Base-by-base conservation (phyloP, 2,329 filamentous ascomycete genomes). In the Didymella lethalis region DNA sequence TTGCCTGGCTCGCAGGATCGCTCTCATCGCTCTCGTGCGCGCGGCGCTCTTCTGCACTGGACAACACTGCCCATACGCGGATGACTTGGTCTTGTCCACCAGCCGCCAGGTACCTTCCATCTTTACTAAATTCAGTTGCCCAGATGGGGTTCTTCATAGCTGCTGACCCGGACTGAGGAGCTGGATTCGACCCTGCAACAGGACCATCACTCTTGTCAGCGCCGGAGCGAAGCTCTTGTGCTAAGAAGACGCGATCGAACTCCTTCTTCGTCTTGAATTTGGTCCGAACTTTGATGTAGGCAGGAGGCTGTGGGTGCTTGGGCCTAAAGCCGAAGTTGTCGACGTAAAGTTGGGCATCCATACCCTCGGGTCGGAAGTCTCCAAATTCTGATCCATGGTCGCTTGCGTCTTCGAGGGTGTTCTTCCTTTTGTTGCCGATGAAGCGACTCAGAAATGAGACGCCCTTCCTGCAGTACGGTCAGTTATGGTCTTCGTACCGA, bases 391-490 rank as follows among this genome's bases (percentile, higher is more conserved):
- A 92, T 69, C 86, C 88, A 77, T 89, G 87, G 65, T 88, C 86
- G 49, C 83, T 82, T 43, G 71, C 65, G 52, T 77, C 79, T 53
- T 79, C 79, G 56, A 77, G 75, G 28, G 84, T 80, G 16, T 71
- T 86, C 73, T 90, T 92, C 78, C 90, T 96, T 80, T 92, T 93
- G 60, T 84, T 85, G 59, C 88, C 86, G 69, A 91, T 90, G 76
- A 98, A 88, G 54, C 93, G 90, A 76, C 92, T 96, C 28, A 99
- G 85, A 74, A 99, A 97, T 14, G 93, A 97, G 18, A 90, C 87
- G 28, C 91, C 90, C 80, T 97, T 97, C 77, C 90, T 96, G 70
- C 46, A 45, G 28, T 41, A 48, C 55, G 51, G 62, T 69, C 52
- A 70, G 58, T 45, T 41, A 54, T 36, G 54, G 14, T 40, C n/a